Evolutionary conservation across 2,329 filamentous ascomycete species (phyloP).

Genomic region (Fusarium poae): DNA sequence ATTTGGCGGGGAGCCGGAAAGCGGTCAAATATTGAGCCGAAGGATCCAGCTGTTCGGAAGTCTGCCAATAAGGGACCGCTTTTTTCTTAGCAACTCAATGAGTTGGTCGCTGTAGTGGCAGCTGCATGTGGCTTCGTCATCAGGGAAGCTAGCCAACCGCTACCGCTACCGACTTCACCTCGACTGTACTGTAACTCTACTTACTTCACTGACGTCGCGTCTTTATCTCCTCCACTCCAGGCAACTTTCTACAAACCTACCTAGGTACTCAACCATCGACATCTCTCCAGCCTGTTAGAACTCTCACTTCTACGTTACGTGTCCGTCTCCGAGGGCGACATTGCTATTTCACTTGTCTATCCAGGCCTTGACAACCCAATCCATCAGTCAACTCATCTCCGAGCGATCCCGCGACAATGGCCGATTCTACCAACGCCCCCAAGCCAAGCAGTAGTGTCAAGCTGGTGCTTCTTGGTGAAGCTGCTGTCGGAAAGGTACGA

Average conservation of each 20-base stretch:
- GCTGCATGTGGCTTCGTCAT: constrained; percentile 48
- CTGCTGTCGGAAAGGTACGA: constrained; percentile 95
- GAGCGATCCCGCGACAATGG: constrained; percentile 51
- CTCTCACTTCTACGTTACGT: constrained; percentile 13
- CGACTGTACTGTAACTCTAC: constrained; percentile 19
- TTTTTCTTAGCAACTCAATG: constrained; percentile 11
- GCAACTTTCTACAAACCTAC: constrained; percentile 32
- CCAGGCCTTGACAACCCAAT: constrained; percentile 11
- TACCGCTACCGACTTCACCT: constrained; percentile 24
- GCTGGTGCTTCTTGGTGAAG: constrained; percentile 96
- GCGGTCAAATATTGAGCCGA: constrained; percentile 28
- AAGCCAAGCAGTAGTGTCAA: constrained; percentile 99
- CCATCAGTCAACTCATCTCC: constrained; percentile 28
- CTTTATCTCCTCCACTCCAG: constrained; percentile 41
- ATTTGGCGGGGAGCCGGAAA: constrained; percentile 51
- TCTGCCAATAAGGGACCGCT: constrained; percentile 21
- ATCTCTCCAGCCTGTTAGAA: constrained; percentile 12
- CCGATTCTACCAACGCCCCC: constrained; percentile 70
- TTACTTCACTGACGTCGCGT: constrained; percentile 41
- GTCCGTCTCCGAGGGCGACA: constrained; percentile 15
- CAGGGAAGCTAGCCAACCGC: constrained; percentile 39
- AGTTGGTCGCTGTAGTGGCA: neutral
- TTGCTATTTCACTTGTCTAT: constrained; percentile 7
- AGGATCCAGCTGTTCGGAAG: neutral
- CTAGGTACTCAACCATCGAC: constrained; percentile 1